A percentile compares a stretch with the other conserved stretches of the same genome.
Evolutionary conservation across 345 rosid species (phyloP).

Genomic region (Melaleuca alternifolia): DNA sequence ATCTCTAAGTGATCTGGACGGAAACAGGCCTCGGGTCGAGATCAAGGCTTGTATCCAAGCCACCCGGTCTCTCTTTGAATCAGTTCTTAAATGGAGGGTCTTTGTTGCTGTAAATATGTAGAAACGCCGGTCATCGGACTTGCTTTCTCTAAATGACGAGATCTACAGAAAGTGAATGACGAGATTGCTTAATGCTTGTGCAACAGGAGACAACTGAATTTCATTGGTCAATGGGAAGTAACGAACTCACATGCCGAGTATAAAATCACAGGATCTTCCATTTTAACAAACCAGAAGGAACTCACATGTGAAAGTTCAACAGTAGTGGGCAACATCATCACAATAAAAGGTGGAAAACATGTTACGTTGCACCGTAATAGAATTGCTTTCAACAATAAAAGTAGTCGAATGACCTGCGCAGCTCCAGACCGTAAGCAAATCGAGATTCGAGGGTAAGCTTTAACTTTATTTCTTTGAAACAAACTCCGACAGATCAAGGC

Average conservation of each 20-base stretch:
- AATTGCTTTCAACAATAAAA: background rate
- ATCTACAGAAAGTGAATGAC: constrained; percentile 36
- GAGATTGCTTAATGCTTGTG: background rate
- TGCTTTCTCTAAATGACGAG: constrained; percentile 96
- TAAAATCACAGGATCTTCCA: background rate
- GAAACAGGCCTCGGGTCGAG: constrained; percentile 53
- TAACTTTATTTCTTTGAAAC: background rate
- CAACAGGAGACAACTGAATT: background rate
- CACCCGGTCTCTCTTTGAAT: constrained; percentile 61
- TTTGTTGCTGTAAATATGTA: constrained; percentile 95
- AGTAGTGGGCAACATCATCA: background rate
- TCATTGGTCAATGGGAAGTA: background rate
- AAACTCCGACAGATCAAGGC: background rate
- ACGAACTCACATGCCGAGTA: background rate
- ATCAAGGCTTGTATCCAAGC: constrained; percentile 94
- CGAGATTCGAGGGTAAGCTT: background rate
- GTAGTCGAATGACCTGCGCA: background rate
- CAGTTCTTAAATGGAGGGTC: constrained; percentile 91
- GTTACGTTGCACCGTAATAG: background rate
- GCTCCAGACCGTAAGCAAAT: background rate
- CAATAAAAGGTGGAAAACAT: background rate
- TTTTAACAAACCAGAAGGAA: background rate
- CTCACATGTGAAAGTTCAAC: background rate
- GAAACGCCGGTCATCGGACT: constrained; percentile 79
- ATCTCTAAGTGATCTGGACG: constrained; percentile 53